Evolutionary conservation across 2,329 filamentous ascomycete species (phyloP).

Genomic region (Calonectria pauciramosa): DNA sequence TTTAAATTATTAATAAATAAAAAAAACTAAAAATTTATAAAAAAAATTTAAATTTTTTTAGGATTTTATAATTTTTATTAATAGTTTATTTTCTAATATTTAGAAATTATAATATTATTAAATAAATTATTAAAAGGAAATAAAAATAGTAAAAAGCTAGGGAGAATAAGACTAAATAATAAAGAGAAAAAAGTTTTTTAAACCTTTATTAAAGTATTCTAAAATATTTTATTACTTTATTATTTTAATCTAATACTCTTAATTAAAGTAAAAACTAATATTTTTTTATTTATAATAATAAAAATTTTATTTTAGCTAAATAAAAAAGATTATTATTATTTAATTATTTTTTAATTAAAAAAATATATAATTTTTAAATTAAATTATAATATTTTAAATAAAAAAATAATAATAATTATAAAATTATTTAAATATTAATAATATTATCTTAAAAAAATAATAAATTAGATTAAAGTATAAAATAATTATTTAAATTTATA

Average conservation of each 20-base stretch:
- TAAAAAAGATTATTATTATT: too few relatives aligned
- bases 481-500: neutral
- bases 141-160: neutral
- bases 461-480: too few relatives aligned
- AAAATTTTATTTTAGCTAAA: too few relatives aligned
- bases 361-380: neutral
- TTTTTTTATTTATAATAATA: neutral
- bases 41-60: conserved; percentile 19
- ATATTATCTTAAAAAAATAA: neutral
- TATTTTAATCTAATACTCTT: neutral
- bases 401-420: neutral
- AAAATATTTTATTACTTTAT: neutral
- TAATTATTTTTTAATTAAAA: neutral
- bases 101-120: neutral
- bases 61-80: conserved; percentile 24
- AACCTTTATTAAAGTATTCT: neutral
- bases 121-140: neutral
- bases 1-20: conserved; percentile 17
- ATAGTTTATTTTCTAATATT: conserved; percentile 1
- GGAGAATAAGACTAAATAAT: neutral
- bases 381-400: neutral
- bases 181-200: neutral
- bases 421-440: neutral
- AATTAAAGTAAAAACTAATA: too few relatives aligned
- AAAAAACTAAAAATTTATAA: conserved; percentile 4